Conservation (phyloP, 2,329 filamentous ascomycete species). For the Hymenoscyphus albidus region DNA sequence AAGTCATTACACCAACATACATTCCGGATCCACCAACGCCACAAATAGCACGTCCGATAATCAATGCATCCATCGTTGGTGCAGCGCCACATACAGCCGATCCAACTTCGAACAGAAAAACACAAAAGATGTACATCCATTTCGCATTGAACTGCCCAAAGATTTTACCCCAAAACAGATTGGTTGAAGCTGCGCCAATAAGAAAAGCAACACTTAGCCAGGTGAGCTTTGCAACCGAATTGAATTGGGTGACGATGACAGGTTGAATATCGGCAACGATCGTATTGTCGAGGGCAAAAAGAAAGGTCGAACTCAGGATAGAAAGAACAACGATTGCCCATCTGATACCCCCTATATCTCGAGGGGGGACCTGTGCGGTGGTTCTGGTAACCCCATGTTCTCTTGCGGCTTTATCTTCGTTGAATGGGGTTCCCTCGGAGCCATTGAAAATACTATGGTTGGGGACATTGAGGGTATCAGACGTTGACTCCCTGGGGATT, state of each 20-base stretch:
- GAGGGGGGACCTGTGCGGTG: slow-evolving; percentile 21
- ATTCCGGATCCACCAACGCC: slow-evolving; percentile 45
- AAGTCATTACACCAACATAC: slow-evolving; percentile 45
- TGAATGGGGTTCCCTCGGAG: slow-evolving; percentile 24
- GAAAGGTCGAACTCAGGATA: slow-evolving; percentile 35
- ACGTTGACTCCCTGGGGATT: background rate
- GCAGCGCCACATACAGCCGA: slow-evolving; percentile 37
- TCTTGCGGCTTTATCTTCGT: slow-evolving; percentile 21
- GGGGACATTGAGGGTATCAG: slow-evolving; percentile 18
- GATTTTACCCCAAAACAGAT: slow-evolving; percentile 37
- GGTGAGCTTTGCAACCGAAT: slow-evolving; percentile 38
- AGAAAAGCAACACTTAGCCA: slow-evolving; percentile 43
- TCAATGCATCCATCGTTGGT: slow-evolving; percentile 41
- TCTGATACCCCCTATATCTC: slow-evolving; percentile 31
- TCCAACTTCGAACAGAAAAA: slow-evolving; percentile 34
- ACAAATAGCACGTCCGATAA: slow-evolving; percentile 44
- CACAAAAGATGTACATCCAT: slow-evolving; percentile 33
- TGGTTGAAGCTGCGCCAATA: slow-evolving; percentile 40
- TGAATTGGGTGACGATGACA: slow-evolving; percentile 30
- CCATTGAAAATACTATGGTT: slow-evolving; percentile 14
- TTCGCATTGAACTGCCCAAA: slow-evolving; percentile 36
- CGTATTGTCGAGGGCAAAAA: slow-evolving; percentile 25
- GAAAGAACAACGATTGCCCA: slow-evolving; percentile 31
- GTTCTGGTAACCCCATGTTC: slow-evolving; percentile 15
- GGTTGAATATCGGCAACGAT: slow-evolving; percentile 12